Conservation (phyloP, 176 grass and related monocot genomes). For the Elaeis guineensis region DNA sequence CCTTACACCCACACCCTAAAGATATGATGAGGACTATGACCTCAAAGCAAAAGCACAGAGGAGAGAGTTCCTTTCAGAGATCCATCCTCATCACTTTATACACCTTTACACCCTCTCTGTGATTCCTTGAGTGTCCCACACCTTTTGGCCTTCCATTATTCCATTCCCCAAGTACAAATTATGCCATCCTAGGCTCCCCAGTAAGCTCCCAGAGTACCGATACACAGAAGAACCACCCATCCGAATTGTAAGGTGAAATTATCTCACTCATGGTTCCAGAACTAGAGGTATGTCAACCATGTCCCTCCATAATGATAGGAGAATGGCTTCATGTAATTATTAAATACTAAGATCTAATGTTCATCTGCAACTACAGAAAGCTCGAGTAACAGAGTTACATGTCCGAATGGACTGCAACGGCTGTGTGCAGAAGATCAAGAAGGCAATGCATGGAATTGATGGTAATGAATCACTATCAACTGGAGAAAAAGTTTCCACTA, state of each 20-base stretch:
- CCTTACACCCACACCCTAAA: slow-evolving; percentile 1
- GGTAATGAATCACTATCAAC: not conserved
- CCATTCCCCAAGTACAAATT: slow-evolving; percentile 17
- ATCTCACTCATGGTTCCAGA: too few relatives aligned
- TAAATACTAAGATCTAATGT: too few relatives aligned
- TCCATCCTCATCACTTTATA: slow-evolving; percentile 14
- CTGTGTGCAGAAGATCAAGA: too few relatives aligned
- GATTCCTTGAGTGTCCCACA: slow-evolving; percentile 42
- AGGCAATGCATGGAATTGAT: too few relatives aligned
- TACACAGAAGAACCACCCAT: slow-evolving; percentile 3
- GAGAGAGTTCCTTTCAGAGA: slow-evolving; percentile 9
- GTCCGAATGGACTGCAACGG: too few relatives aligned
- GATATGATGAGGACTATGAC: not conserved
- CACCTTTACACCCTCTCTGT: slow-evolving; percentile 14
- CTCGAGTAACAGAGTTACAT: too few relatives aligned
- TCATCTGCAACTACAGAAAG: too few relatives aligned
- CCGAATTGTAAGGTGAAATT: too few relatives aligned
- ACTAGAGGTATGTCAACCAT: too few relatives aligned
- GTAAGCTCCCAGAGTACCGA: not conserved
- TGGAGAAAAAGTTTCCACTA: not conserved
- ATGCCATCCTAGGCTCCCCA: slow-evolving; percentile 18
- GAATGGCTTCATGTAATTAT: too few relatives aligned
- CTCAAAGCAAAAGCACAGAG: not conserved
- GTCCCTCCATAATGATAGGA: too few relatives aligned
- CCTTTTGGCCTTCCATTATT: slow-evolving; percentile 31